Percentiles rank a stretch among this genome's conserved stretches.
These are phyloP conservation scores for Kalmanozyma brasiliensis DNA, from an alignment of 1,284 basidiomycete genomes.

Conservation along the genomic window DNA sequence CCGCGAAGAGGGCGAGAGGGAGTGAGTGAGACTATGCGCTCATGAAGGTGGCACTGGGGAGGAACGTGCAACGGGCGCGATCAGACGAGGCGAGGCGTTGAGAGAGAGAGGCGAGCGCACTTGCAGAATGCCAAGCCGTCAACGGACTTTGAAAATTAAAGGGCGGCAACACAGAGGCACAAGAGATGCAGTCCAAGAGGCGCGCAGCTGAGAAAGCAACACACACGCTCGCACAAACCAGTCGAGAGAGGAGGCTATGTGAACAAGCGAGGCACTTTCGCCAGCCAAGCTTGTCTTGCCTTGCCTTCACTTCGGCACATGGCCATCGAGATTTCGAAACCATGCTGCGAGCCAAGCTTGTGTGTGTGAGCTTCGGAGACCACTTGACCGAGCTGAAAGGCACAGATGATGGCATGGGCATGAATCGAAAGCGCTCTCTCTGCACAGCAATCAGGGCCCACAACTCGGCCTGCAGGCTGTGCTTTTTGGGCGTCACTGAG, in stretches of 20 bases:
- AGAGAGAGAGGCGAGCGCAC: background rate
- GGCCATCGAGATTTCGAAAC: too few species aligned
- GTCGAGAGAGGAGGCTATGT: too few species aligned
- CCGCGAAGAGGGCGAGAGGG: too few species aligned
- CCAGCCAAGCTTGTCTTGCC: background rate
- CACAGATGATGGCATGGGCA: background rate
- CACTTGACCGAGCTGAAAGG: too few species aligned
- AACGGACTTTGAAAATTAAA: conserved; percentile 18
- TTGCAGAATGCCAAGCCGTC: conserved; percentile 34
- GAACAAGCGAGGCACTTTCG: too few species aligned
- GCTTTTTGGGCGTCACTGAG: too few species aligned
- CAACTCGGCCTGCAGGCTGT: too few species aligned
- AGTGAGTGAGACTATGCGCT: too few species aligned
- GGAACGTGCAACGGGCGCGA: conserved; percentile 1
- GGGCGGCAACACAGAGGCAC: background rate
- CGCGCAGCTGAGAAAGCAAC: conserved; percentile 1
- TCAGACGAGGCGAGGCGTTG: background rate
- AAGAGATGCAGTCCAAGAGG: background rate
- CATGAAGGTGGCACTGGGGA: background rate
- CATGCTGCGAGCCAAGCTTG: too few species aligned
- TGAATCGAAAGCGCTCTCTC: background rate
- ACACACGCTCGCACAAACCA: too few species aligned
- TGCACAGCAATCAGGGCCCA: too few species aligned
- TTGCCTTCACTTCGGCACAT: background rate
- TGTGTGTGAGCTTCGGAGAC: too few species aligned